phyloP scores from a whole-genome alignment of 2,329 filamentous ascomycete species.

The Epichloe brachyelytri region DNA sequence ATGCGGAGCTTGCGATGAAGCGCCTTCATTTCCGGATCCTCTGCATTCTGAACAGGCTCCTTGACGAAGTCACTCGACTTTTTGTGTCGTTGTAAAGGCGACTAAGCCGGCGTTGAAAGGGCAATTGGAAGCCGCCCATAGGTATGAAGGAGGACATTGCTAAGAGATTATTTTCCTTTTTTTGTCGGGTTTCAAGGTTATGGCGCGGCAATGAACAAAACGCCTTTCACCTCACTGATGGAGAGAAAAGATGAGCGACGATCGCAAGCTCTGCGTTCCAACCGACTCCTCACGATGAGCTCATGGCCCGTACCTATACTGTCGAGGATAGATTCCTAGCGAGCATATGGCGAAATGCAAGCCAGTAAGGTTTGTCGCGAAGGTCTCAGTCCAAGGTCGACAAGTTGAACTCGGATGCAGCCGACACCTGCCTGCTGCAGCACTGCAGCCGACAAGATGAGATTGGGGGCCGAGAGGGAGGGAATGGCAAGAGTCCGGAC shows the following conservation, averaged over 20 bases:
- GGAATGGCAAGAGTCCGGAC: background rate
- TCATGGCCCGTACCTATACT: background rate
- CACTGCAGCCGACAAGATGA: background rate
- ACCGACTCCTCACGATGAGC: background rate
- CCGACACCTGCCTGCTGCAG: background rate
- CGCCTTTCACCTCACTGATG: too few relatives aligned
- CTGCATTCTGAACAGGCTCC: conserved; percentile 46
- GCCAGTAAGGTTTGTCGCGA: background rate
- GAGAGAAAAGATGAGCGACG: background rate
- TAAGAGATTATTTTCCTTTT: background rate
- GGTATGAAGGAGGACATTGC: conserved; percentile 40
- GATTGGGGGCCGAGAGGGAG: background rate
- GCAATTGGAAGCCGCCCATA: conserved; percentile 38
- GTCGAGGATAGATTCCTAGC: background rate
- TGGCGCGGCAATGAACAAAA: too few relatives aligned
- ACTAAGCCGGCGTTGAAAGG: conserved; percentile 51
- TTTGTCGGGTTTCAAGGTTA: too few relatives aligned
- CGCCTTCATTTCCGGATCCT: conserved; percentile 56
- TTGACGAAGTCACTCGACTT: conserved; percentile 63
- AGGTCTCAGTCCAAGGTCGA: background rate
- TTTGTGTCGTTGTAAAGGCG: conserved; percentile 74
- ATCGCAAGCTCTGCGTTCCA: background rate
- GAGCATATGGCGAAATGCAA: background rate
- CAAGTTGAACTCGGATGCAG: background rate
- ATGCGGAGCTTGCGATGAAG: conserved; percentile 67